Percentiles rank a stretch among this genome's conserved stretches.
phyloP scores from a whole-genome alignment of 2,329 filamentous ascomycete species.

The Sporothrix pseudoabietina region DNA sequence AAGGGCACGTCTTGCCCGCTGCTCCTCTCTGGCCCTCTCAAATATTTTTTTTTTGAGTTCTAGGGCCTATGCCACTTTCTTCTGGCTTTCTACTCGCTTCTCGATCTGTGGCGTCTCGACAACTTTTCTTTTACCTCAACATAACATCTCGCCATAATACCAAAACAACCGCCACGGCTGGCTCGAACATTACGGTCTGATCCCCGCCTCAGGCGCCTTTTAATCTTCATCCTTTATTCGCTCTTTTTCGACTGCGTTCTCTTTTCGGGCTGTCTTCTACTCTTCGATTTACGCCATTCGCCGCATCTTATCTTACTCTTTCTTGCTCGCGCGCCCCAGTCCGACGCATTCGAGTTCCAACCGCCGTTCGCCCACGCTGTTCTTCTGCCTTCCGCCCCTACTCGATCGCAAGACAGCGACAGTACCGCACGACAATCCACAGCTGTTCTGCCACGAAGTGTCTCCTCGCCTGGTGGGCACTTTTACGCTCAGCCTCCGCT shows the following conservation, averaged over 20 bases:
- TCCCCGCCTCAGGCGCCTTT: slow-evolving; percentile 1
- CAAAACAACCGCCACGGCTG: slow-evolving; percentile 19
- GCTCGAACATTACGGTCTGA: background rate
- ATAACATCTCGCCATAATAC: slow-evolving; percentile 15
- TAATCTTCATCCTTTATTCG: background rate
- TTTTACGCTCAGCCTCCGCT: background rate
- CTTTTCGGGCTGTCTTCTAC: background rate
- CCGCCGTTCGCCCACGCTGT: slow-evolving; percentile 4
- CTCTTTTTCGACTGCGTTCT: background rate
- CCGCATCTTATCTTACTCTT: slow-evolving; percentile 5
- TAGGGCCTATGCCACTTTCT: background rate
- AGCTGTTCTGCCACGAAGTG: slow-evolving; percentile 12
- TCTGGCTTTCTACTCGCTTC: background rate
- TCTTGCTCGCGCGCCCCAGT: background rate
- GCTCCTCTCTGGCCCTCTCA: background rate
- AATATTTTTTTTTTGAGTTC: background rate
- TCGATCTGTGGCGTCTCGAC: background rate
- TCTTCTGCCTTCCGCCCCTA: background rate
- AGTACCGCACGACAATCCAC: background rate
- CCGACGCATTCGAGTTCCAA: background rate
- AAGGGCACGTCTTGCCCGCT: slow-evolving; percentile 7
- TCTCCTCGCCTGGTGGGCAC: background rate
- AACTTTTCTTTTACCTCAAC: slow-evolving; percentile 14
- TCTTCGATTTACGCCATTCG: background rate
- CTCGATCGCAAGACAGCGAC: slow-evolving; percentile 13